Evolutionary conservation across 441 rosid genomes (phyloP).

Genomic region (Flueggea neowawraea): DNA sequence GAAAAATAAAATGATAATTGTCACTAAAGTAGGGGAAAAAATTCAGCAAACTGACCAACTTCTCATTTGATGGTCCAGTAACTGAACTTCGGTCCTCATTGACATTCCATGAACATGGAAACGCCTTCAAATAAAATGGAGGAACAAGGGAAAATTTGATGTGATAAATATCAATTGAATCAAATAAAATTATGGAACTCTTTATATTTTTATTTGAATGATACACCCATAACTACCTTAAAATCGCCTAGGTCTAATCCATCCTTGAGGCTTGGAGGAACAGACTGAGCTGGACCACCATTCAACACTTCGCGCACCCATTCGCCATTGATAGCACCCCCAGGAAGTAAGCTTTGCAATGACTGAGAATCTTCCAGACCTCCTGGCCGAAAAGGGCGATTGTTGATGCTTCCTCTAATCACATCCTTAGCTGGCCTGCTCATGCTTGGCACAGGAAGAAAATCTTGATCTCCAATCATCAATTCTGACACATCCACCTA

Average conservation of each 20-base stretch:
- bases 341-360: conserved; percentile 63
- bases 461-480: conserved; percentile 60
- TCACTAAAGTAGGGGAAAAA: too few species aligned
- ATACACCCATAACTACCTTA: conserved; percentile 43
- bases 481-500: conserved; percentile 91
- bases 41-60: conserved; percentile 46
- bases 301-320: conserved; percentile 78
- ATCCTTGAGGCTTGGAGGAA: conserved; percentile 85
- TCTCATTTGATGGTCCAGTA: conserved; percentile 40
- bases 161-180: conserved; percentile 6
- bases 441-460: conserved; percentile 58
- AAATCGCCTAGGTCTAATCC: conserved; percentile 86
- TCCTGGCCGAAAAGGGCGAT: conserved; percentile 97
- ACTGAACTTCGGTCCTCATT: conserved; percentile 56
- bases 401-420: conserved; percentile 87
- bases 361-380: conserved; percentile 78
- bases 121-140: conserved; percentile 39
- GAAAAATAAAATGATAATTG: too few species aligned
- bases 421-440: conserved; percentile 77
- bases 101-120: conserved; percentile 70
- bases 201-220: conserved; percentile 2
- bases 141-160: conserved; percentile 9
- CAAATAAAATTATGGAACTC: not conserved
- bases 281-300: conserved; percentile 68
- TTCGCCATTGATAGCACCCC: conserved; percentile 74